Evolutionary conservation across 2,329 filamentous ascomycete genomes (phyloP), one percentile per base, ranked within the genome.

Genomic region (Nemania sp.): DNA sequence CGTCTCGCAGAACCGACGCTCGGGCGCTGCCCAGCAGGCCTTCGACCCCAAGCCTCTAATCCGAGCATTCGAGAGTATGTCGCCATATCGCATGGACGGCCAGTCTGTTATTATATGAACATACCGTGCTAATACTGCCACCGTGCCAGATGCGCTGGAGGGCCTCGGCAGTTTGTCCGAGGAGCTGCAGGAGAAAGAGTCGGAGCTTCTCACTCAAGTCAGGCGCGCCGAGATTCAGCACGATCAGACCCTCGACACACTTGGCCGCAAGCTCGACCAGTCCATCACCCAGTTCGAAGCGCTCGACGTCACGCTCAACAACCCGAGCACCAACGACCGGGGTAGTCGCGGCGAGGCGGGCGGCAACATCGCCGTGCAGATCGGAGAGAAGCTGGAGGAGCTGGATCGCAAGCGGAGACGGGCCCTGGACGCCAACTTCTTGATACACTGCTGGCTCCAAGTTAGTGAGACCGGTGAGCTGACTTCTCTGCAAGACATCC

Each of bases 31-130:
- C 57, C 79, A 77, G 68, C 79, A 80, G 57, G 75, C 80, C 4
- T 99, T 99, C 75, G 94, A 99, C 67, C 91, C 94, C 0, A 99
- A 99, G 74, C 95, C 94, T 26, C 79, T 99, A 64, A 99, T 99
- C 66, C 86, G 94, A 55, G 92, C 91, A 1, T 99, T 99, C 71
- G 94, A 99, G 69, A 85, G 83, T 86, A 75, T 60, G 40, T 28
- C 20, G 19, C 20, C 37, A 15, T 26, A 28, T 26, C n/a, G 14
- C 22, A 36, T 20, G 30, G 61, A 49, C 17, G 24, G 11, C 6
- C 34, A 36, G 36, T 33, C 28, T 50, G 34, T 23, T 5, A 34
- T 14, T 37, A 14, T 5, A 9, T n/a, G n/a, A 39, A 30, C 11
- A 9, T 57, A 39, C 52, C 57, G 68, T 74, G 56, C 69, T 75